Conservation (phyloP, 306 rosid genomes). For the Cucumis sativus region Cucumber_9930_V3 NC_026658.2:20945001-20945500, state of each 20-base stretch:
- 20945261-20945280: neutral
- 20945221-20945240: neutral
- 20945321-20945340: neutral
- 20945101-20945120: neutral
- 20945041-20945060: neutral
- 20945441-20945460: too few relatives aligned
- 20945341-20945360: too few relatives aligned
- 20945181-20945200: neutral
- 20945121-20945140: neutral
- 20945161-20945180: neutral
- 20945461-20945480: too few relatives aligned
- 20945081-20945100: neutral
- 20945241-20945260: neutral
- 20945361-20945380: too few relatives aligned
- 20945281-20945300: neutral
- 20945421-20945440: too few relatives aligned
- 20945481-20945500: too few relatives aligned
- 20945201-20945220: neutral
- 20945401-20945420: too few relatives aligned
- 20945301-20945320: neutral
- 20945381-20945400: too few relatives aligned
- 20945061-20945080: neutral
- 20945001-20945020: neutral
- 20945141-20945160: neutral
- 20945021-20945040: neutral